A percentile compares a stretch with the other conserved stretches of the same genome.
phyloP scores from a whole-genome alignment of 176 grass and related monocot species.

The Phoenix roebelenii region DNA sequence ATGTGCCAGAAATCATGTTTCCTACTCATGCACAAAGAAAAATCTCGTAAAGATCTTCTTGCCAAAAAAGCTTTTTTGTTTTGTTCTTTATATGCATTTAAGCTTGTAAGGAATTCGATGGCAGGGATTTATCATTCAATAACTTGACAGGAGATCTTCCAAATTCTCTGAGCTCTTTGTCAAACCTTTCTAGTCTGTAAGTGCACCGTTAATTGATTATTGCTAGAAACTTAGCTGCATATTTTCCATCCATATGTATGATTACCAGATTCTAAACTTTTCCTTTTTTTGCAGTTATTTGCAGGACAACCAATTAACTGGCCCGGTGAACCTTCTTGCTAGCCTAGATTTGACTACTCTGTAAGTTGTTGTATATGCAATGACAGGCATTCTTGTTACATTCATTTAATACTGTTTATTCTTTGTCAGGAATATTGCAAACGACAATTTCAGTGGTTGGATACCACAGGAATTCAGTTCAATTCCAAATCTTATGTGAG shows the following conservation, averaged over 20 bases:
- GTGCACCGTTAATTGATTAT: constrained; percentile 10
- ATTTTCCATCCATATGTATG: constrained; percentile 11
- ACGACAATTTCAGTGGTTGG: constrained; percentile 84
- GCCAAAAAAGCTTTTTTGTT: not conserved
- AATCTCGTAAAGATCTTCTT: not conserved
- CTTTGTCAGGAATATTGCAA: constrained; percentile 64
- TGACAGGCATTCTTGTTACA: constrained; percentile 7
- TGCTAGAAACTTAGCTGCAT: constrained; percentile 4
- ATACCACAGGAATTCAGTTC: constrained; percentile 69
- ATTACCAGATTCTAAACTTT: constrained; percentile 15
- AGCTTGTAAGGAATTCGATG: constrained; percentile 14
- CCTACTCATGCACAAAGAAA: not conserved
- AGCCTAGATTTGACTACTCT: constrained; percentile 60
- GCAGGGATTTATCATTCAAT: constrained; percentile 90
- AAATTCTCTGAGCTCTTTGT: constrained; percentile 66
- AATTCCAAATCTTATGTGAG: constrained; percentile 64
- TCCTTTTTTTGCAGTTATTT: constrained; percentile 54
- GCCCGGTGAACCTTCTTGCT: constrained; percentile 68
- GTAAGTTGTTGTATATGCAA: constrained; percentile 42
- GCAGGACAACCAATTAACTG: constrained; percentile 77
- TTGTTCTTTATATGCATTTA: constrained; percentile 38
- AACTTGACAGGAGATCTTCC: constrained; percentile 59
- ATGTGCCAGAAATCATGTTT: not conserved
- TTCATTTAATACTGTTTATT: constrained; percentile 15
- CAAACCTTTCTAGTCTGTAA: constrained; percentile 70